Evolutionary conservation across 2,329 filamentous ascomycete species (phyloP).

Genomic region (Colletotrichum sp.): DNA sequence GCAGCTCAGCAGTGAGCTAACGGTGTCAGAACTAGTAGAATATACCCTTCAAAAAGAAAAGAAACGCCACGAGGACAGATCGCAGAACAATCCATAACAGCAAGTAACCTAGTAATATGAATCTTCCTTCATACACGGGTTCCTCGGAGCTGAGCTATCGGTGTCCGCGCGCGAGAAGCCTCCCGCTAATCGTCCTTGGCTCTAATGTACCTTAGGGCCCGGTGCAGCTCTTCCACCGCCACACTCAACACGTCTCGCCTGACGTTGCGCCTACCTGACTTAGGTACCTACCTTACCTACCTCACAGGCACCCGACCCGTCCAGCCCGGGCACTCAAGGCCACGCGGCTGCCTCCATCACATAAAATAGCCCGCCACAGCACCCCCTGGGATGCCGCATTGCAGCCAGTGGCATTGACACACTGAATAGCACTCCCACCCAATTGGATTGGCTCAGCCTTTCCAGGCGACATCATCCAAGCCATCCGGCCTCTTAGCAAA

Average conservation of each 20-base stretch:
- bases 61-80: neutral
- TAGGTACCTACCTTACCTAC: neutral
- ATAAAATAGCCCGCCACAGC: slow-evolving; percentile 3
- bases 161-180: neutral
- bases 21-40: neutral
- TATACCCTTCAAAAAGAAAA: neutral
- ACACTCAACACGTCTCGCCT: neutral
- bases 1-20: neutral
- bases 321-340: slow-evolving; percentile 8
- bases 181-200: neutral
- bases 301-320: neutral
- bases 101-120: neutral
- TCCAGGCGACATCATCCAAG: slow-evolving; percentile 12
- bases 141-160: neutral
- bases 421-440: neutral
- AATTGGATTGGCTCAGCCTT: slow-evolving; percentile 3
- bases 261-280: neutral
- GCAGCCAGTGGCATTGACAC: neutral
- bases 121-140: neutral
- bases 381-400: neutral
- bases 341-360: slow-evolving; percentile 19
- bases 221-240: neutral
- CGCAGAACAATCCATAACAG: neutral
- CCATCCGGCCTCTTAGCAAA: neutral
- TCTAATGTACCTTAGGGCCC: neutral